These are phyloP conservation scores for Phytophthora sp. DNA, from an alignment of 352 stramenopile species.

Conservation along the genomic window DNA sequence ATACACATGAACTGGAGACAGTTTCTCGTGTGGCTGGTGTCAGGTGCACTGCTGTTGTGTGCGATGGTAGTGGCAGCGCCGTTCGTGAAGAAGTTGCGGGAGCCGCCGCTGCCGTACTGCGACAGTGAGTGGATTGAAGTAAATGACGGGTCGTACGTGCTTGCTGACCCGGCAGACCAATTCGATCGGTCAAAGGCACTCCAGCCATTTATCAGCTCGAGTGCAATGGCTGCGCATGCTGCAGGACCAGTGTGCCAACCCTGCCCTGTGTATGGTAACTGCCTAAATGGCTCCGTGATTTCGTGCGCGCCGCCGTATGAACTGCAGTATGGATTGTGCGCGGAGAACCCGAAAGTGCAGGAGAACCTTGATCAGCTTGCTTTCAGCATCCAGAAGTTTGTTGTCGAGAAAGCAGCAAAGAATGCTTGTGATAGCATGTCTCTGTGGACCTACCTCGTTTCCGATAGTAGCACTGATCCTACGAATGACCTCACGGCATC, in stretches of 20 bases:
- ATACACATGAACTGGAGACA: constrained; percentile 48
- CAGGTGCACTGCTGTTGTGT: constrained; percentile 43
- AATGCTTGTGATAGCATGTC: constrained; percentile 42
- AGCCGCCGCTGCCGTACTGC: constrained; percentile 52
- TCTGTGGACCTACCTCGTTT: constrained; percentile 35
- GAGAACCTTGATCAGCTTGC: constrained; percentile 51
- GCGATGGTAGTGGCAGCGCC: constrained; percentile 45
- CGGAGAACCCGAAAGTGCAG: constrained; percentile 61
- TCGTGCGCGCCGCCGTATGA: constrained; percentile 58
- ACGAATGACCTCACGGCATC: constrained; percentile 21
- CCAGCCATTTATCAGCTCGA: constrained; percentile 47
- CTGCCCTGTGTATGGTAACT: constrained; percentile 70
- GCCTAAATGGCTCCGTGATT: constrained; percentile 50
- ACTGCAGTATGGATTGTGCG: constrained; percentile 52
- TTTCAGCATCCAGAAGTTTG: constrained; percentile 50
- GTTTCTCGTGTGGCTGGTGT: constrained; percentile 45
- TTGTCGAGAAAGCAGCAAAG: constrained; percentile 40
- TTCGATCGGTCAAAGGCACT: constrained; percentile 58
- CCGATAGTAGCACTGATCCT: background rate
- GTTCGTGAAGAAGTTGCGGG: constrained; percentile 42
- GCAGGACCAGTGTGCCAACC: constrained; percentile 38
- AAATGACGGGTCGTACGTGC: constrained; percentile 25
- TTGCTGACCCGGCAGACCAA: constrained; percentile 25
- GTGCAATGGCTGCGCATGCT: constrained; percentile 5
- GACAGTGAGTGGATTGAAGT: constrained; percentile 52